A percentile compares a stretch with the other conserved stretches of the same genome.
Conservation (phyloP, 169 alveolate species). For the Eimeria nieschulzi region DNA sequence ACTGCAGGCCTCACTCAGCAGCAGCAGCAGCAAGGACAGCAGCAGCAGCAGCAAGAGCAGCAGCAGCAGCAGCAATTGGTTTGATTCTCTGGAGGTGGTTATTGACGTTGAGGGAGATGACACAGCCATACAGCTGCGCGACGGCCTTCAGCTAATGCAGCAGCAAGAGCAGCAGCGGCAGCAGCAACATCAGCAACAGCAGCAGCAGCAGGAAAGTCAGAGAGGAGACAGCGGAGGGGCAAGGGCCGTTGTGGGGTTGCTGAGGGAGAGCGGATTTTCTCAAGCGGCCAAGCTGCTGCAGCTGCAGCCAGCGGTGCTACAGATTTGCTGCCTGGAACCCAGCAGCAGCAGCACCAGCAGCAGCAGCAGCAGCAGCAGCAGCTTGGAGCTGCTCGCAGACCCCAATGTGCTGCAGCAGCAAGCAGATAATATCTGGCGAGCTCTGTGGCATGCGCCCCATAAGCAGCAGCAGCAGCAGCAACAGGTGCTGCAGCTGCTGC, state of each 20-base stretch:
- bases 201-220: constrained; percentile 1
- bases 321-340: constrained; percentile 1
- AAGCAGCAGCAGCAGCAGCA: constrained; percentile 8
- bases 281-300: constrained; percentile 16
- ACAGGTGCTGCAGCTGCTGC: constrained; percentile 8
- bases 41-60: neutral
- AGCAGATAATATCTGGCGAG: neutral
- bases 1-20: neutral
- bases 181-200: constrained; percentile 34
- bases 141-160: neutral
- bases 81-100: neutral
- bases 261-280: neutral
- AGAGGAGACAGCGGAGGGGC: neutral
- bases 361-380: neutral
- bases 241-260: neutral
- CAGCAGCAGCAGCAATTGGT: constrained; percentile 14
- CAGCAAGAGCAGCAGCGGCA: neutral
- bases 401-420: neutral
- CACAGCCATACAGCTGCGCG: neutral
- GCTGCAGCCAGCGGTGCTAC: constrained; percentile 2
- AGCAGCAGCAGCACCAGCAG: constrained; percentile 49
- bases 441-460: neutral
- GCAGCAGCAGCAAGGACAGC: neutral
- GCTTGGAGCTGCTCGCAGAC: neutral
- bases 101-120: neutral